Conservation (phyloP, 2,329 filamentous ascomycete genomes). For the Penicillium sp. region DNA sequence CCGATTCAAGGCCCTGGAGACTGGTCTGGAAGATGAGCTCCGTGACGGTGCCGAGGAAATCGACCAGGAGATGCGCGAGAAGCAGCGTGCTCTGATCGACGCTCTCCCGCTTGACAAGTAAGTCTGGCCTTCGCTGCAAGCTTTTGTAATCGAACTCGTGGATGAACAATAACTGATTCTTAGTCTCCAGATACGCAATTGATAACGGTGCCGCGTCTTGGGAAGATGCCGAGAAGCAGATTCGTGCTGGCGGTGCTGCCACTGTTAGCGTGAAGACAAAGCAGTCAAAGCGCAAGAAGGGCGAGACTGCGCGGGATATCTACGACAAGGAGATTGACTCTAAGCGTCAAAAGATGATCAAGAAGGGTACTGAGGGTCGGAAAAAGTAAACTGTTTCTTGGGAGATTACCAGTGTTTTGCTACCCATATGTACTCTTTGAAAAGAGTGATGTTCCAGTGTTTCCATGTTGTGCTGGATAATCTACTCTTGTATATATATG, state of each 20-base stretch:
- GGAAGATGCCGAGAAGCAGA: constrained; percentile 74
- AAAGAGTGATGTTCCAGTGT: constrained; percentile 6
- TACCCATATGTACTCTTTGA: constrained; percentile 22
- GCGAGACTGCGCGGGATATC: constrained; percentile 59
- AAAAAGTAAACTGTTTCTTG: constrained; percentile 39
- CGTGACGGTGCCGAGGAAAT: constrained; percentile 82
- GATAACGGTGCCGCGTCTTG: constrained; percentile 58
- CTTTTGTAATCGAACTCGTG: not conserved
- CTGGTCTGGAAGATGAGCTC: constrained; percentile 78
- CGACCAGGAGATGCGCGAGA: constrained; percentile 71
- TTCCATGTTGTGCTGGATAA: constrained; percentile 7
- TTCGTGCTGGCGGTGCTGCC: constrained; percentile 61
- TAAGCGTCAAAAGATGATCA: constrained; percentile 53
- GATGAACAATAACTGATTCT: constrained; percentile 50
- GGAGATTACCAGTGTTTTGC: constrained; percentile 15
- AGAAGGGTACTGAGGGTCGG: constrained; percentile 51
- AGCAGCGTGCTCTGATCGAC: constrained; percentile 88
- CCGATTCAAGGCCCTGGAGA: constrained; percentile 73
- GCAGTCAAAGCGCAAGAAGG: constrained; percentile 77
- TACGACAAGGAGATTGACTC: constrained; percentile 51
- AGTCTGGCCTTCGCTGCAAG: constrained; percentile 45
- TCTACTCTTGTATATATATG: constrained; percentile 31
- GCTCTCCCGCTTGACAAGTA: constrained; percentile 86
- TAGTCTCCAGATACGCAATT: constrained; percentile 51
- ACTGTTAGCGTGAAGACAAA: constrained; percentile 73